Percentiles rank a stretch among this genome's conserved stretches.
Conservation (phyloP, 768 basidiomycete genomes). For the Podaxis sp. region DNA sequence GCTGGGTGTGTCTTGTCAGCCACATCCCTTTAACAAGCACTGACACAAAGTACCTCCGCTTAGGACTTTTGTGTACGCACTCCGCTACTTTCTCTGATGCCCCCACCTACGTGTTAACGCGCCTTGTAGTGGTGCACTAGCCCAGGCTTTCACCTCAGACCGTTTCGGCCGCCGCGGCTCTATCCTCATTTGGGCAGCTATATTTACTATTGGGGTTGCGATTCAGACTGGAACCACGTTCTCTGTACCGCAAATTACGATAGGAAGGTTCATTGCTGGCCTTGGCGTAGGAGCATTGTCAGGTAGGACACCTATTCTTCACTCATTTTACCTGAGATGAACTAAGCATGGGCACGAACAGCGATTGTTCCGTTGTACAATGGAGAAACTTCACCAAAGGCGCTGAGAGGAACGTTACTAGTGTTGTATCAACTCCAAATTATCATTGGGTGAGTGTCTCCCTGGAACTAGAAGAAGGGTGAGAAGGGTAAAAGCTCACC, state of each 20-base stretch:
- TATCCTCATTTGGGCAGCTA: conserved; percentile 71
- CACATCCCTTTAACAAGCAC: not conserved
- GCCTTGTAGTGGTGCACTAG: conserved; percentile 52
- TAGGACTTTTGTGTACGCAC: conserved; percentile 52
- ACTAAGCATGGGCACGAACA: not conserved
- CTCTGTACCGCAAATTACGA: conserved; percentile 63
- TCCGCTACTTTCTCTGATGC: not conserved
- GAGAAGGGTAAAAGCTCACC: not conserved
- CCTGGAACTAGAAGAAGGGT: not conserved
- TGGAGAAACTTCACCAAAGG: conserved; percentile 76
- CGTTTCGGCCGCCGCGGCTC: conserved; percentile 69
- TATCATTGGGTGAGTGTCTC: conserved; percentile 53
- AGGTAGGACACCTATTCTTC: conserved; percentile 30
- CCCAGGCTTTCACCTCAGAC: conserved; percentile 74
- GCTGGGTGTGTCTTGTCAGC: conserved; percentile 50
- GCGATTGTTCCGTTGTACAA: conserved; percentile 51
- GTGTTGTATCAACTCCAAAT: conserved; percentile 80
- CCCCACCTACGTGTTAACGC: conserved; percentile 10
- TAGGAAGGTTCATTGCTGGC: conserved; percentile 75
- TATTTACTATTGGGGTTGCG: conserved; percentile 69
- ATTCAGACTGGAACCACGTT: conserved; percentile 66
- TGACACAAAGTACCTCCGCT: not conserved
- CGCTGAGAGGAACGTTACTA: conserved; percentile 65
- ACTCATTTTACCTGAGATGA: not conserved
- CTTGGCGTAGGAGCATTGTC: conserved; percentile 76